Conservation (phyloP, 441 rosid genomes). For the Euphorbia corollata region DNA sequence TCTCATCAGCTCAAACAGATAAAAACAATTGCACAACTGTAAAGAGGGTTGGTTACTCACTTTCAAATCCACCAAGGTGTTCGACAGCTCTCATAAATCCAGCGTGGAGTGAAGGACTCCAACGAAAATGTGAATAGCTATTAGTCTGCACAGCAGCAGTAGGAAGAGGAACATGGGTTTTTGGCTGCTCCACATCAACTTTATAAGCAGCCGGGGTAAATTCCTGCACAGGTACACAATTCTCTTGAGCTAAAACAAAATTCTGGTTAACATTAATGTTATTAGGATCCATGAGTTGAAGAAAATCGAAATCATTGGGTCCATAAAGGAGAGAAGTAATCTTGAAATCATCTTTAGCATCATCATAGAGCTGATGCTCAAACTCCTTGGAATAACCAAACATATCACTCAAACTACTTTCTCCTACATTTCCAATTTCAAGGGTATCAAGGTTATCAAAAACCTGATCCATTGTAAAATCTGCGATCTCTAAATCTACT, state of each 20-base stretch:
- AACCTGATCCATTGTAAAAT: neutral
- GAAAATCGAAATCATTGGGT: neutral
- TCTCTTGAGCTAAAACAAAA: neutral
- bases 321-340: neutral
- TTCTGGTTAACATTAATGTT: neutral
- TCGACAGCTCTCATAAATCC: neutral
- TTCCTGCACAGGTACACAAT: neutral
- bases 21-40: neutral
- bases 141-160: neutral
- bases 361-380: neutral
- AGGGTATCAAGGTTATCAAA: neutral
- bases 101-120: neutral
- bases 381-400: slow-evolving; percentile 3
- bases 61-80: neutral
- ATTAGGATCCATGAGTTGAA: neutral
- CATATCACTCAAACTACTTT: neutral
- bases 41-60: neutral
- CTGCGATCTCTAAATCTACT: neutral
- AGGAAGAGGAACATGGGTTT: neutral
- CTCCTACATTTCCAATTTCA: neutral
- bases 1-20: neutral
- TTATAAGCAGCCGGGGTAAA: neutral
- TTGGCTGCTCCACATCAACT: neutral
- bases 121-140: neutral
- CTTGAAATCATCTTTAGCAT: neutral